Conservation (phyloP, 768 basidiomycete genomes). For the Termitomyces sp. region DNA sequence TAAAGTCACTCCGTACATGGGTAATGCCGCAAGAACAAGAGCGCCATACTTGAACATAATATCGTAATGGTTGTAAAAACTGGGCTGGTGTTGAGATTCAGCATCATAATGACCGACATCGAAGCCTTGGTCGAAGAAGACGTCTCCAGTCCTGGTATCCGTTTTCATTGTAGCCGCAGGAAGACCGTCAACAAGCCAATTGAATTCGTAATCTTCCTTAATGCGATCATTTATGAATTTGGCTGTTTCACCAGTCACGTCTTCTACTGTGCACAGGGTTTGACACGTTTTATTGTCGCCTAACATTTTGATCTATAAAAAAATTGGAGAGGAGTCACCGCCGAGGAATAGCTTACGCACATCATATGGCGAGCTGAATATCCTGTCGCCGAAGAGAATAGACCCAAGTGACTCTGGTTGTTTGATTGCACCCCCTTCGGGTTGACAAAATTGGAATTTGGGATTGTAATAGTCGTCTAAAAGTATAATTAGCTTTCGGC, state of each 20-base stretch:
- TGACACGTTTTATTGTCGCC: constrained; percentile 71
- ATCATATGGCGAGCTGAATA: constrained; percentile 86
- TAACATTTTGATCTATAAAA: constrained; percentile 73
- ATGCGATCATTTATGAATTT: constrained; percentile 91
- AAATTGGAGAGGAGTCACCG: background rate
- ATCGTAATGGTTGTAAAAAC: constrained; percentile 91
- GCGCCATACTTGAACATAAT: constrained; percentile 59
- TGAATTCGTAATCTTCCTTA: constrained; percentile 86
- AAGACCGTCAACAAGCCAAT: constrained; percentile 93
- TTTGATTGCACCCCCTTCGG: constrained; percentile 62
- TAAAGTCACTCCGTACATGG: background rate
- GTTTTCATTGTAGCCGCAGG: constrained; percentile 91
- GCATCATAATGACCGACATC: constrained; percentile 79
- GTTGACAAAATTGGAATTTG: constrained; percentile 80
- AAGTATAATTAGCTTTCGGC: constrained; percentile 11
- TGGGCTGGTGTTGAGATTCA: constrained; percentile 50
- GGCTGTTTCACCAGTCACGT: constrained; percentile 65
- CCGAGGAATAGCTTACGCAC: constrained; percentile 33
- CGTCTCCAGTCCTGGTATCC: constrained; percentile 71
- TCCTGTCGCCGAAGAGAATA: constrained; percentile 94
- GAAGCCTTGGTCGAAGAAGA: constrained; percentile 93
- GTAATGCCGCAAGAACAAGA: background rate
- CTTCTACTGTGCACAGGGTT: constrained; percentile 54
- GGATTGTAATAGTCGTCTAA: constrained; percentile 92
- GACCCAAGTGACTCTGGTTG: constrained; percentile 87